Evolutionary conservation across 2,329 filamentous ascomycete genomes (phyloP).

Genomic region (Penicillium sp.): DNA sequence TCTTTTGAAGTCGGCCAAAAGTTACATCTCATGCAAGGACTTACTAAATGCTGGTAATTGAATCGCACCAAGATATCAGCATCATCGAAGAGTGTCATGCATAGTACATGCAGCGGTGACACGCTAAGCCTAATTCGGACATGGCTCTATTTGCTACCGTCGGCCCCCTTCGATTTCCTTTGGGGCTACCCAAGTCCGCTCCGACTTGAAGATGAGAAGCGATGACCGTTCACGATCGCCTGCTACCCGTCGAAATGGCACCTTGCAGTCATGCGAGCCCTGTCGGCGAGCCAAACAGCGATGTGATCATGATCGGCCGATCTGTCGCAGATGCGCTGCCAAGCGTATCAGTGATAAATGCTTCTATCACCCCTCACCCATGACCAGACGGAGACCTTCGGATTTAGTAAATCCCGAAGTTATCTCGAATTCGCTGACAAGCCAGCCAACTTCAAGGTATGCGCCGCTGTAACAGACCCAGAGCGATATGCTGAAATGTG

Average conservation of each 20-base stretch:
- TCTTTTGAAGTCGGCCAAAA: no score
- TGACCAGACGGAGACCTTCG: conserved; percentile 32
- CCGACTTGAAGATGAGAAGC: conserved; percentile 14
- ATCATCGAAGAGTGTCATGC: neutral
- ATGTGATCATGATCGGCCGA: conserved; percentile 38
- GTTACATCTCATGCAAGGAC: no score
- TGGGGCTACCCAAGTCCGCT: neutral
- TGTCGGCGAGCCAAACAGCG: conserved; percentile 41
- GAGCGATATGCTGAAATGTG: conserved; percentile 3
- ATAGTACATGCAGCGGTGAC: neutral
- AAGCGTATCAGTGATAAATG: conserved; percentile 34
- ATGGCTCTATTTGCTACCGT: neutral
- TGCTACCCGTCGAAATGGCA: conserved; percentile 38
- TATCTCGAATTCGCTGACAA: conserved; percentile 17
- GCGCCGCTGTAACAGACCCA: neutral
- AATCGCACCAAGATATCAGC: no score
- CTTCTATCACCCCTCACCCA: conserved; percentile 42
- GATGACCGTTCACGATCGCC: conserved; percentile 24
- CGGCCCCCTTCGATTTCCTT: neutral
- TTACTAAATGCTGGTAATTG: no score
- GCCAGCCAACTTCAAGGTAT: conserved; percentile 28
- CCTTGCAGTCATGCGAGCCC: conserved; percentile 40
- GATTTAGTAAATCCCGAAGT: conserved; percentile 10
- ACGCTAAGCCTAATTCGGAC: conserved; percentile 6
- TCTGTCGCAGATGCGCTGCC: conserved; percentile 34